Evolutionary conservation across 2,329 filamentous ascomycete species (phyloP), one percentile per base, ranked within the genome.

Genomic region (Gaeumannomyces sp.): DNA sequence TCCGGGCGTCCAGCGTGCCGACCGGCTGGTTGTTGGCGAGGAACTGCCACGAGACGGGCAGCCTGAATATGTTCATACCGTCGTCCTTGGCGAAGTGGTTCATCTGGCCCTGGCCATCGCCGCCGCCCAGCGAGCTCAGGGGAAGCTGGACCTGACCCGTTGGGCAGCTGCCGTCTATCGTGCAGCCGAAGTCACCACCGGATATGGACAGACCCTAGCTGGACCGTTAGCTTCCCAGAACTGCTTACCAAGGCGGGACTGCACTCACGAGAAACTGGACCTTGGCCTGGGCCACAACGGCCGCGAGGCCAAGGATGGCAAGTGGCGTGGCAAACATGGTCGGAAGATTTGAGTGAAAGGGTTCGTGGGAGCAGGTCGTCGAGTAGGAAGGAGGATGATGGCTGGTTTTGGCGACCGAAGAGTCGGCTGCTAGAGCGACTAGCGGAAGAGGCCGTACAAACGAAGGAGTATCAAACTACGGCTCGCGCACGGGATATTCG

Each of bases 31-130:
- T 76, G 66, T 79, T 77, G 53, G 80, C 73, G 1, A 85, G 76
- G 66, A 76, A 83, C 70, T 85, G 81, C 83, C 82, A 85, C 22
- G 78, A 77, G 0, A 85, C 80, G 0, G 84, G 69, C 11, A 89
- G 76, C 53, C 85, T 81, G 72, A 86, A 82, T 53, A 84, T 75
- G 70, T 86, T 87, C 64, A 87, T 75, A 61, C 78, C 76, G 69
- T 83, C 80, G 59, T 83, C 78, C 19, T 77, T 77, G 64, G 80
- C 76, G 67, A 86, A 87, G 69, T 87, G 85, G 64, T 81, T 75
- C 78, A 86, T 85, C 69, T 85, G 83, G 3, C 71, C 76, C 63
- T 71, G 73, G 60, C 75, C 75, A 67, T 78, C 75, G 8, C 70
- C 69, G 2, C 74, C 72, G 10, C 72, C 72, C 4, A 73, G 61